Conservation (phyloP, 1,284 basidiomycete species). For the Cryptococcus sp. region DNA sequence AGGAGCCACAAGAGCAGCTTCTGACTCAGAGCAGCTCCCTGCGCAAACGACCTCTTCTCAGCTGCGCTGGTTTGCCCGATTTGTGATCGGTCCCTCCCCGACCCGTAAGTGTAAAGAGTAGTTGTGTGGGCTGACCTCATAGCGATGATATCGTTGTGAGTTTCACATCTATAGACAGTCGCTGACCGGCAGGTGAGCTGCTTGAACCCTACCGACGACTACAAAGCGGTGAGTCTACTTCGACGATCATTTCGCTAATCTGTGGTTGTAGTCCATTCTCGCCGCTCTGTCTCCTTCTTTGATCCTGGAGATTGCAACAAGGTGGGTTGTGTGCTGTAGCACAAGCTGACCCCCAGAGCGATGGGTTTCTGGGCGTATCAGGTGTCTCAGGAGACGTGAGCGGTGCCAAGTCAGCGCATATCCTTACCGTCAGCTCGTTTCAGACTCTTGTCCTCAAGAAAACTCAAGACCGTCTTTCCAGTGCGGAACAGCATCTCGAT, state of each 20-base stretch:
- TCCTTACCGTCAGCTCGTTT: constrained; percentile 21
- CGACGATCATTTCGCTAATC: not conserved
- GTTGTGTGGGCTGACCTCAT: constrained; percentile 4
- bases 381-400: constrained; percentile 34
- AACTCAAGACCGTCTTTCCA: constrained; percentile 21
- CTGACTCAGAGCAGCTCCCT: constrained; percentile 17
- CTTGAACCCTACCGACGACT: constrained; percentile 32
- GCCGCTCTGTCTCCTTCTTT: constrained; percentile 30
- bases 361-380: constrained; percentile 41
- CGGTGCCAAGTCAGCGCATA: not conserved
- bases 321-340: constrained; percentile 1
- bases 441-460: constrained; percentile 31
- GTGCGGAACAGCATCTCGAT: constrained; percentile 23
- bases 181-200: constrained; percentile 21
- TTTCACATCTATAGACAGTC: not conserved
- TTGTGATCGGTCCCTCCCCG: constrained; percentile 28
- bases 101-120: constrained; percentile 18
- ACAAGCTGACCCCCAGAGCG: constrained; percentile 14
- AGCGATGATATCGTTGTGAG: constrained; percentile 36
- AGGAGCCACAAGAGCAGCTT: not conserved
- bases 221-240: constrained; percentile 27
- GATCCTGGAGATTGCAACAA: constrained; percentile 31
- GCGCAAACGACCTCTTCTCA: constrained; percentile 31
- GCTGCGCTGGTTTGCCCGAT: constrained; percentile 27
- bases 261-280: constrained; percentile 28